A percentile compares a stretch with the other conserved stretches of the same genome.
Evolutionary conservation across 371 early-diverging fungal species (phyloP).

Genomic region (Catenaria anguillulae): DNA sequence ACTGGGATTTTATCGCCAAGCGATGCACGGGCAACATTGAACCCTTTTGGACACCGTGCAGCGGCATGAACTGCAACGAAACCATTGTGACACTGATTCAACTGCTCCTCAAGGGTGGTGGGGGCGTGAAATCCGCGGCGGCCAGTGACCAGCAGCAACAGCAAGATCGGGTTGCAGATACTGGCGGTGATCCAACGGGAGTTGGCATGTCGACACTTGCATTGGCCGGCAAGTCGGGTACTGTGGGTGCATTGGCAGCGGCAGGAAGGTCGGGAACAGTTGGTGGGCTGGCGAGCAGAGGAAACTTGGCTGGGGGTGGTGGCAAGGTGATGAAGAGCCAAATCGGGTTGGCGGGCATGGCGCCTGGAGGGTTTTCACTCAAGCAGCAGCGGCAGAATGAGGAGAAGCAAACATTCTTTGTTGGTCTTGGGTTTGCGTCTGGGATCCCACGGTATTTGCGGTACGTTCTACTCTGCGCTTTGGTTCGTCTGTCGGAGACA

Average conservation of each 20-base stretch:
- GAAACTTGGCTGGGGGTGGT: too few species aligned
- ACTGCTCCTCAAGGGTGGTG: background rate
- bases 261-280: too few species aligned
- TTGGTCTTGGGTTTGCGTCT: background rate
- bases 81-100: background rate
- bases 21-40: slow-evolving; percentile 1
- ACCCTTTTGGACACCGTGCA: background rate
- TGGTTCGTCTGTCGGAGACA: too few species aligned
- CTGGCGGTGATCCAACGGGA: too few species aligned
- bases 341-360: background rate
- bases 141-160: background rate
- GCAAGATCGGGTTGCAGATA: too few species aligned
- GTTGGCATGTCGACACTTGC: too few species aligned
- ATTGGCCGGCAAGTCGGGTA: too few species aligned
- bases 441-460: background rate
- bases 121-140: background rate
- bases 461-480: too few species aligned
- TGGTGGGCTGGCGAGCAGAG: too few species aligned
- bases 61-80: slow-evolving; percentile 2
- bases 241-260: too few species aligned
- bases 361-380: background rate
- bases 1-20: slow-evolving; percentile 1
- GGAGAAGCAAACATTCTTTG: background rate
- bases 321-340: too few species aligned
- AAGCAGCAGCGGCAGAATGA: background rate